Conservation (phyloP, 495 filamentous ascomycete species). For the Rostrohypoxylon terebratum region DNA sequence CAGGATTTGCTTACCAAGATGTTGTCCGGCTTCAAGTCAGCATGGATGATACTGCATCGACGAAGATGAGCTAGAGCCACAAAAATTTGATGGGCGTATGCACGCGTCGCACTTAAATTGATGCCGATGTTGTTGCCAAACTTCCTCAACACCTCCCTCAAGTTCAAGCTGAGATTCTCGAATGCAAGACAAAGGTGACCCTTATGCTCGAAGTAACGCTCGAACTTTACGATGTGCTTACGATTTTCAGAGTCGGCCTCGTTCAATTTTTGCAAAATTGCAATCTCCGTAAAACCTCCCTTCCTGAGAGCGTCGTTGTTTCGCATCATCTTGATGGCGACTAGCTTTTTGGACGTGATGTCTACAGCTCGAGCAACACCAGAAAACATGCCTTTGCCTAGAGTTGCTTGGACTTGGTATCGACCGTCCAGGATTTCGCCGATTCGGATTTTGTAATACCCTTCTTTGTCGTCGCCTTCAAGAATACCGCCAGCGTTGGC, state of each 20-base stretch:
- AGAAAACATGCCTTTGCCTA: slow-evolving; percentile 97
- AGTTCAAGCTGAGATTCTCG: slow-evolving; percentile 92
- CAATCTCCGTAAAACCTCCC: slow-evolving; percentile 93
- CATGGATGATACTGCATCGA: slow-evolving; percentile 92
- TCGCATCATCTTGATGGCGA: slow-evolving; percentile 94
- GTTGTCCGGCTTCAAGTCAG: slow-evolving; percentile 97
- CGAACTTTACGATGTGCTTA: slow-evolving; percentile 89
- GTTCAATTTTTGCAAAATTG: slow-evolving; percentile 85
- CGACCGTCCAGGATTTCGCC: slow-evolving; percentile 89
- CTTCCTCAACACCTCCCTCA: slow-evolving; percentile 96
- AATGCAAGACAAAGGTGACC: slow-evolving; percentile 96
- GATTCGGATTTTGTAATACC: slow-evolving; percentile 91
- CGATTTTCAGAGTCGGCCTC: slow-evolving; percentile 88
- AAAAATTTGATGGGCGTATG: slow-evolving; percentile 95
- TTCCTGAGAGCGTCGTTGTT: slow-evolving; percentile 95
- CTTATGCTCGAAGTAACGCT: slow-evolving; percentile 92
- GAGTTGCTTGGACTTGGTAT: slow-evolving; percentile 85
- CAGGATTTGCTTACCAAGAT: slow-evolving; percentile 69
- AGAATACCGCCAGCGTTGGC: slow-evolving; percentile 80
- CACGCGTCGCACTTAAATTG: slow-evolving; percentile 84
- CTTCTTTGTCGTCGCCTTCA: slow-evolving; percentile 93
- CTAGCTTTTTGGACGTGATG: slow-evolving; percentile 72
- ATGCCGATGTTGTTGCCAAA: slow-evolving; percentile 94
- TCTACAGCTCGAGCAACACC: slow-evolving; percentile 93
- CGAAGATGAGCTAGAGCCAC: slow-evolving; percentile 84